Conservation (phyloP, 1,139 yeast genomes). For the Saccharomycopsis hybrid region DNA sequence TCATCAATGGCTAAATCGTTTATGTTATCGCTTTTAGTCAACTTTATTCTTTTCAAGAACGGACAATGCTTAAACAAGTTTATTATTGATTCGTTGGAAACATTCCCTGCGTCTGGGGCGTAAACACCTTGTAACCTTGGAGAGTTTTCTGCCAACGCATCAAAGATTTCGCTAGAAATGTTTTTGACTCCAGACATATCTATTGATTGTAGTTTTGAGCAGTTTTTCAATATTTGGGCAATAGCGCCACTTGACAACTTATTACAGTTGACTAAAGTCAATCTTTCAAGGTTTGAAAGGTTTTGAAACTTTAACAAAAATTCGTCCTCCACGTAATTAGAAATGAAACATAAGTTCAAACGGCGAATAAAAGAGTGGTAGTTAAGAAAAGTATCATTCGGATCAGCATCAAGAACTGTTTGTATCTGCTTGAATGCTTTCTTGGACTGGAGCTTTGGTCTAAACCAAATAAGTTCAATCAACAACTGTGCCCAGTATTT, state of each 20-base stretch:
- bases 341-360: conserved; percentile 71
- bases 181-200: conserved; percentile 84
- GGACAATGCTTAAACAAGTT: conserved; percentile 59
- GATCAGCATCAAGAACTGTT: conserved; percentile 46
- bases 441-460: conserved; percentile 70
- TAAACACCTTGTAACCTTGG: conserved; percentile 81
- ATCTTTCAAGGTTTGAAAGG: conserved; percentile 73
- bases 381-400: conserved; percentile 53
- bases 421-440: conserved; percentile 42
- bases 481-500: conserved; percentile 75
- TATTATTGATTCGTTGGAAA: conserved; percentile 62
- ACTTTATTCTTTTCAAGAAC: conserved; percentile 73
- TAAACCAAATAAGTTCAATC: conserved; percentile 80
- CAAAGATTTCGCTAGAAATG: conserved; percentile 59
- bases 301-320: conserved; percentile 49
- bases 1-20: conserved; percentile 61
- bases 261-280: conserved; percentile 78
- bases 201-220: conserved; percentile 72
- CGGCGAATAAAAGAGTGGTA: conserved; percentile 74
- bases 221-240: conserved; percentile 52
- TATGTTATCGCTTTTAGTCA: conserved; percentile 64
- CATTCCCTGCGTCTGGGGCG: conserved; percentile 74
- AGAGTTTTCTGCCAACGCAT: conserved; percentile 67
- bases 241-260: conserved; percentile 58
- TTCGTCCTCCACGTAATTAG: conserved; percentile 59